phyloP scores from a whole-genome alignment of 2,329 filamentous ascomycete genomes.

The Diaporthe citriasiana region DNA sequence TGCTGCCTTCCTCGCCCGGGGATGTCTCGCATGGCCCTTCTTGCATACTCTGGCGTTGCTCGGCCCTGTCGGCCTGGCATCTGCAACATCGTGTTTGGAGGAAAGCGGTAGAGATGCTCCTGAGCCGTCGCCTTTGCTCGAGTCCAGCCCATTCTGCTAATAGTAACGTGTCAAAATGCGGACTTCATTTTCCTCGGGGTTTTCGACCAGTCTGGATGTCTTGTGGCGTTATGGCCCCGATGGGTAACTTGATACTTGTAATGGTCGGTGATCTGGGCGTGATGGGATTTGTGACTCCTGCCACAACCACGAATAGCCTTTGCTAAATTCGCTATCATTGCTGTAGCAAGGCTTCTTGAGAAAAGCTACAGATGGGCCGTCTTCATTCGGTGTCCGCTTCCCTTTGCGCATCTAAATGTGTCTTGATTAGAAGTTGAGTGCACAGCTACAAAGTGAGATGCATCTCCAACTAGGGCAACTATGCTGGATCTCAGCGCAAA shows the following conservation, averaged over 20 bases:
- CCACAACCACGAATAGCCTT: slow-evolving; percentile 70
- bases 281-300: slow-evolving; percentile 55
- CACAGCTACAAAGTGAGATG: slow-evolving; percentile 86
- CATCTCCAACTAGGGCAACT: slow-evolving; percentile 89
- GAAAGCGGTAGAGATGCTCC: neutral
- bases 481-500: slow-evolving; percentile 79
- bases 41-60: neutral
- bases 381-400: slow-evolving; percentile 87
- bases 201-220: slow-evolving; percentile 71
- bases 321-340: slow-evolving; percentile 84
- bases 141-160: slow-evolving; percentile 69
- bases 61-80: too few species aligned
- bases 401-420: slow-evolving; percentile 92
- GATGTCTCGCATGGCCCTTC: neutral
- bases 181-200: slow-evolving; percentile 73
- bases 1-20: neutral
- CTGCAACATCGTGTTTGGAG: neutral
- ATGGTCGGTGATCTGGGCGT: slow-evolving; percentile 59
- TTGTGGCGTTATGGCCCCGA: slow-evolving; percentile 58
- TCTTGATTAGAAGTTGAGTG: slow-evolving; percentile 89
- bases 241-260: slow-evolving; percentile 51
- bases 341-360: slow-evolving; percentile 80
- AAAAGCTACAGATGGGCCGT: slow-evolving; percentile 77
- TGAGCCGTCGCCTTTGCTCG: neutral
- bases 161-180: slow-evolving; percentile 66